Conservation (phyloP, 2,329 filamentous ascomycete species). For the Alternaria tenuissima region DNA sequence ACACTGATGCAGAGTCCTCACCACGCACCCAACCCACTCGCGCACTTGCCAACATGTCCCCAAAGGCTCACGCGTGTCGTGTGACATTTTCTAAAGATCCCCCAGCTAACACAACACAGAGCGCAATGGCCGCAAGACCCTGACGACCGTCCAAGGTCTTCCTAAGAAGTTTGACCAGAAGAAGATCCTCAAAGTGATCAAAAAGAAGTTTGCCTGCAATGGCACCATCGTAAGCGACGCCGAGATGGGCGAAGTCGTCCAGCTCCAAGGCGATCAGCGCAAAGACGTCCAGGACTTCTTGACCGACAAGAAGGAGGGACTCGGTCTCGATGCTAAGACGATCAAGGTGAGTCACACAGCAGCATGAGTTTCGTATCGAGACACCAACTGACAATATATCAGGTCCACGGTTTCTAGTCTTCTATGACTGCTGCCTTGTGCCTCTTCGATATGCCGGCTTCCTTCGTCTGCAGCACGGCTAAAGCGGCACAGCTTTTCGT, state of each 20-base stretch:
- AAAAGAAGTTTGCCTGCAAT: constrained; percentile 99
- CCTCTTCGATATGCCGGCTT: not conserved
- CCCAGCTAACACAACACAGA: constrained; percentile 68
- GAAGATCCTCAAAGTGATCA: constrained; percentile 99
- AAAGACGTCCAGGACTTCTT: constrained; percentile 99
- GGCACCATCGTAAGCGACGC: constrained; percentile 96
- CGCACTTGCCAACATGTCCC: not conserved
- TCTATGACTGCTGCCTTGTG: not conserved
- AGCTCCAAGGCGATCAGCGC: constrained; percentile 99
- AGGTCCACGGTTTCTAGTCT: constrained; percentile 50
- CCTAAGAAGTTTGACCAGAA: constrained; percentile 99
- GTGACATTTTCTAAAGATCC: not conserved
- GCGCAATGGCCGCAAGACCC: constrained; percentile 99
- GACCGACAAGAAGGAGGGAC: constrained; percentile 91
- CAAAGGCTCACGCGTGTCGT: not conserved
- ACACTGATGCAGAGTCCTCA: not conserved
- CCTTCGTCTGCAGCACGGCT: constrained; percentile 3
- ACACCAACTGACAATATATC: constrained; percentile 1
- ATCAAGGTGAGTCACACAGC: constrained; percentile 75
- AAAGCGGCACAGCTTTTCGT: constrained; percentile 5
- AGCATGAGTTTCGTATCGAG: constrained; percentile 4
- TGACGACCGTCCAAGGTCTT: constrained; percentile 99
- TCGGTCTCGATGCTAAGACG: constrained; percentile 93
- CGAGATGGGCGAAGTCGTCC: constrained; percentile 99
- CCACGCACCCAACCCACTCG: not conserved